Evolutionary conservation across 495 filamentous ascomycete genomes (phyloP), one percentile per base, ranked within the genome.

Genomic region (Clavariopsis aquatica): DNA sequence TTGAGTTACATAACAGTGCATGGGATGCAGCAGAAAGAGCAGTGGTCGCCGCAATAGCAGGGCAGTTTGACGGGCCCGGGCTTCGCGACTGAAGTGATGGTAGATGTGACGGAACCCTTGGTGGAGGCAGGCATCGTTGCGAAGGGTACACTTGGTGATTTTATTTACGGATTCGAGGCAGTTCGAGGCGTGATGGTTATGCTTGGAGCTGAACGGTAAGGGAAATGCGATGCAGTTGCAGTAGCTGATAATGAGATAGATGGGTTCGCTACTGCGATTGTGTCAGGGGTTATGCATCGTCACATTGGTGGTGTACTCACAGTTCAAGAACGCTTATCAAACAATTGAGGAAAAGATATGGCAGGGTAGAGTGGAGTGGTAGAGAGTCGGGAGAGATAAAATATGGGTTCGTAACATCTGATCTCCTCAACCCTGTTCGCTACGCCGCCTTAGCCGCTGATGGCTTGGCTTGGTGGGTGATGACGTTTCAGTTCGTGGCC

Each of bases 101-200:
- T 46, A 0, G 68, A 67, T 22, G 68, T 38, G 59, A 67, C 55
- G 64, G 68, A 70, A 26, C 63, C 57, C 28, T 62, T 70, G 1
- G 52, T 64, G 12, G 64, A 64, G 8, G 24, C 45, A 28, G 68
- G 68, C 68, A 70, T 70, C 8, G 10, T 64, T 41, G 29, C 29
- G 31, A 22, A n/a, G 36, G 9, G 27, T 24, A 36, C 12, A n/a
- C 12, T 60, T 12, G 10, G 19, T 5, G 15, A 5, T 43, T n/a
- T 47, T 7, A 47, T 6, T 23, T 24, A 23, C 2, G 20, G 6
- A 9, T 28, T 24, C 49, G 49, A 28, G 49, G 24, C 2, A 52
- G 19, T 24, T 52, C 6, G 12, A 17, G 22, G n/a, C n/a, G n/a
- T n/a, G n/a, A n/a, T n/a, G n/a, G n/a, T n/a, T n/a, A 51, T 8